Conservation (phyloP, 768 basidiomycete genomes). For the Mycena vulgaris region DNA sequence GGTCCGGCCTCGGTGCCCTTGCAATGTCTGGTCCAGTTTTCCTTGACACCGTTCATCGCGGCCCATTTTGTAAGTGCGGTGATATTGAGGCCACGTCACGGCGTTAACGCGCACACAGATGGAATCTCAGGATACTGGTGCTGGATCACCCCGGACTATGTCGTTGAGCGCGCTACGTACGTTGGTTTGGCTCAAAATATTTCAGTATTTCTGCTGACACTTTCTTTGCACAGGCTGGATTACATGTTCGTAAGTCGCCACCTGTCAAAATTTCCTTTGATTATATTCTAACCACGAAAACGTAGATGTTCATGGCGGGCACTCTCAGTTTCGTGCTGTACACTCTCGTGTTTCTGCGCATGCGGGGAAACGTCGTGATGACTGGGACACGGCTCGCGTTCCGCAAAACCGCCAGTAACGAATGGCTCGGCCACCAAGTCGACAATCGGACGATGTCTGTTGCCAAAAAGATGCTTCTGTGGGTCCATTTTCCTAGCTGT, state of each 20-base stretch:
- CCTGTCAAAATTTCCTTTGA: too few relatives aligned
- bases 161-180: conserved; percentile 59
- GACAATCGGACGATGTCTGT: conserved; percentile 48
- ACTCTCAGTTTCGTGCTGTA: conserved; percentile 61
- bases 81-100: too few relatives aligned
- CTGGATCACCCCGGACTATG: conserved; percentile 66
- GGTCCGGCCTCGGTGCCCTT: conserved; percentile 60
- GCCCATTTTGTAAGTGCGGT: too few relatives aligned
- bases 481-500: conserved; percentile 34
- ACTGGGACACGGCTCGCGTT: conserved; percentile 51
- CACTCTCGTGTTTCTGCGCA: conserved; percentile 59
- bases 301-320: conserved; percentile 68
- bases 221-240: conserved; percentile 61
- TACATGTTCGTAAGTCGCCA: conserved; percentile 68
- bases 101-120: too few relatives aligned
- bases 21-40: conserved; percentile 52
- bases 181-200: background rate
- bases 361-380: conserved; percentile 63
- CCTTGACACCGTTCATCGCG: conserved; percentile 8
- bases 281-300: conserved; percentile 10
- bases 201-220: too few relatives aligned
- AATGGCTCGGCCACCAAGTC: conserved; percentile 40
- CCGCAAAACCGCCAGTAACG: conserved; percentile 35
- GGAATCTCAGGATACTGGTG: conserved; percentile 69
- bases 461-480: conserved; percentile 69